phyloP scores from a whole-genome alignment of 257 asterid species.

The Solanum bulbocastanum region DNA sequence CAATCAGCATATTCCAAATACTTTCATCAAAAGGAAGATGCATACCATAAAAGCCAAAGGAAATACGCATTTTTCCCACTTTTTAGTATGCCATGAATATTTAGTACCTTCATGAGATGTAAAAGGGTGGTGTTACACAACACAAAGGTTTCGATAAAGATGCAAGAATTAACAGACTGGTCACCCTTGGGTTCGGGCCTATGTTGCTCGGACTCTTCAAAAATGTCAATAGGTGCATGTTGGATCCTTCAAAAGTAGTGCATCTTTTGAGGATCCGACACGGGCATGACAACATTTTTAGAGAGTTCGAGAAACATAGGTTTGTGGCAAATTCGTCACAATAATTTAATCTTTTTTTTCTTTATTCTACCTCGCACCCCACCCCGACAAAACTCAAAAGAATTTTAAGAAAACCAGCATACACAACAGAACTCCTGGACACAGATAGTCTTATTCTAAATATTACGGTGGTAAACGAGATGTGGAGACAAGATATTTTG shows the following conservation, averaged over 20 bases:
- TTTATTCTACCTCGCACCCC: neutral
- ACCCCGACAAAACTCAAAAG: neutral
- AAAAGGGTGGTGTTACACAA: neutral
- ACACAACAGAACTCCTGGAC: neutral
- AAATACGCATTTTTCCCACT: neutral
- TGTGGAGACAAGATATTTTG: neutral
- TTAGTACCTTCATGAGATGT: neutral
- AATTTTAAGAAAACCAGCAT: neutral
- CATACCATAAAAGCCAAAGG: neutral
- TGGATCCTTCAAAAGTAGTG: neutral
- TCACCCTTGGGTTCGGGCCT: neutral
- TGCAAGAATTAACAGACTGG: neutral
- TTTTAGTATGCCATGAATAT: neutral
- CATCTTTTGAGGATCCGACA: neutral
- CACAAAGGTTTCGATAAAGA: neutral
- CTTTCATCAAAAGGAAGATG: neutral
- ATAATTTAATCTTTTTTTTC: neutral
- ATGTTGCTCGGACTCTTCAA: neutral
- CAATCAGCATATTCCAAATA: neutral
- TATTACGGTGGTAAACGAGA: neutral
- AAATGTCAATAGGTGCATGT: neutral
- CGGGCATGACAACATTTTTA: neutral
- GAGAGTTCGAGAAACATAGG: neutral
- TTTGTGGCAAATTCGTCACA: neutral
- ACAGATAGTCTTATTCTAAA: neutral